phyloP scores from a whole-genome alignment of 192 early-diverging fungal species.

The Backusella morwellensis region DNA sequence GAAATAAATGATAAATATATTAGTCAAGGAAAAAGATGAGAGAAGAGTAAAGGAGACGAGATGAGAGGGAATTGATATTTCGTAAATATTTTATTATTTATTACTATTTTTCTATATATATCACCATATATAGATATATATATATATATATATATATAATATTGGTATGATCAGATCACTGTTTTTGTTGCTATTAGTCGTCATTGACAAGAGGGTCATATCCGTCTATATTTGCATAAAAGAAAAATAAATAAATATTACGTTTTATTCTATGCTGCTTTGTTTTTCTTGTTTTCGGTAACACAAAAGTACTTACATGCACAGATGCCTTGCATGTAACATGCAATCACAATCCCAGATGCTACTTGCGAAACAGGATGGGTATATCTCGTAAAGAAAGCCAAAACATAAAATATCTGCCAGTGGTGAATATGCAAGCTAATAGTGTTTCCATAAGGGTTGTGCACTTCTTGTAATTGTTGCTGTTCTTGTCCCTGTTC shows the following conservation, averaged over 20 bases:
- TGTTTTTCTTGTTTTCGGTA: background rate
- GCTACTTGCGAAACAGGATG: slow-evolving; percentile 65
- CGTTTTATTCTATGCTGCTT: background rate
- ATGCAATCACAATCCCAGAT: slow-evolving; percentile 68
- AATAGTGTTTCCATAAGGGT: slow-evolving; percentile 18
- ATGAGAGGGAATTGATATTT: background rate
- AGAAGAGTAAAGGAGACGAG: background rate
- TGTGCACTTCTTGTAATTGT: background rate
- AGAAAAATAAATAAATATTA: background rate
- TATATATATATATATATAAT: background rate
- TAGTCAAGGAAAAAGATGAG: background rate
- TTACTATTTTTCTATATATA: background rate
- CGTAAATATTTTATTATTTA: background rate
- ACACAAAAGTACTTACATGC: slow-evolving; percentile 27
- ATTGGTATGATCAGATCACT: background rate
- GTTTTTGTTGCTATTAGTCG: background rate
- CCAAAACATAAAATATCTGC: slow-evolving; percentile 82
- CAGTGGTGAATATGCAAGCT: slow-evolving; percentile 76
- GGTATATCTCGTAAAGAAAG: slow-evolving; percentile 74
- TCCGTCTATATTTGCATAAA: slow-evolving; percentile 16
- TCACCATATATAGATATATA: background rate
- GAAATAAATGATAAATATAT: too few relatives aligned
- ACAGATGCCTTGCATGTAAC: slow-evolving; percentile 67
- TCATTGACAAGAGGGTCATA: slow-evolving; percentile 31
- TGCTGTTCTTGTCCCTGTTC: background rate